Base-by-base conservation (phyloP, 352 stramenopile genomes). In the Pythium coloratum region DNA sequence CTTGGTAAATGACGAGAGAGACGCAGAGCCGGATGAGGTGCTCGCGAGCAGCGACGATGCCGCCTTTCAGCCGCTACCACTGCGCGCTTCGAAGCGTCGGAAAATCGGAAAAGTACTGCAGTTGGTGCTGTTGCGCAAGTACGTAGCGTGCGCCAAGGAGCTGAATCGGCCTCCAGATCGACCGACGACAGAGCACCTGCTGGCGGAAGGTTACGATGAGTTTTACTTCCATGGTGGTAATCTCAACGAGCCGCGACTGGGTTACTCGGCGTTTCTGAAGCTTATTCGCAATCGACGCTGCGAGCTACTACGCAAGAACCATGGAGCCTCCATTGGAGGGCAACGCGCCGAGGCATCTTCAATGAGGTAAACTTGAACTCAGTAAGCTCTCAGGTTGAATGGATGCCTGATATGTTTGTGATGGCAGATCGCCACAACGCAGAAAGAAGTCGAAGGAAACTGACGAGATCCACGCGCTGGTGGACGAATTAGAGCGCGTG, bases 181-280 rank as follows among this genome's bases (percentile, higher is more conserved):
- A 3, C 30, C 67, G 16, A 78, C 69, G 32, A 91, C 83, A 9
- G 81, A 90, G 67, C 81, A 86, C 38, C 46, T 91, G 40, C 72
- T 90, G n/a, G 74, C 85, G 44, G 76, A 89, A 24, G 83, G 72
- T 4, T 89, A 90, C 62, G 81, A 88, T 65, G 81, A 89, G 73
- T 91, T 88, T 57, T 88, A 86, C 58, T 82, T 86, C 55, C 76
- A 85, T 47, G 81, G 81, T 46, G 83, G 83, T 20, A 83, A 76
- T 55, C 46, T 86, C 8, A 80, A 79, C 61, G 83, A 91, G 56
- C 79, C 75, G 30, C 72, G 80, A 33, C 71, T 91, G 40, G 70
- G 49, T 14, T 90, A 91, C 70, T 42, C 77, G 7, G 75, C 81
- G 6, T 91, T 91, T 60, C 62, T 89, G 20, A 90, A 89, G 69